These are phyloP conservation scores for Fusarium cyanostomum DNA, from an alignment of 2,329 filamentous ascomycete genomes.

Conservation along the genomic window DNA sequence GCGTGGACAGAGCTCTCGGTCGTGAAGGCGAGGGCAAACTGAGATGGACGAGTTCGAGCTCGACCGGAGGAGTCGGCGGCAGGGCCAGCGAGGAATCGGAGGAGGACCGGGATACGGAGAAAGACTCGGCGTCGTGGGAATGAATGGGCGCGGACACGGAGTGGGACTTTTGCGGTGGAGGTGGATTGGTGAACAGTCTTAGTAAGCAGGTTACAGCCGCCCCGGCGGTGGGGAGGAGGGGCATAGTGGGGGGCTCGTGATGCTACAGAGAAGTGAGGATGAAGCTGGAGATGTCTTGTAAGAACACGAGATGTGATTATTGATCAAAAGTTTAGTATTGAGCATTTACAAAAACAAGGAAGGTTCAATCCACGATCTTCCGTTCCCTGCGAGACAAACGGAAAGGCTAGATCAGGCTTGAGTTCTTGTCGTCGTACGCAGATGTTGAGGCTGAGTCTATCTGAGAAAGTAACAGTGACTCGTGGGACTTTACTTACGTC, in stretches of 20 bases:
- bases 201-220: slow-evolving; percentile 30
- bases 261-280: slow-evolving; percentile 10
- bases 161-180: slow-evolving; percentile 19
- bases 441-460: neutral
- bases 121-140: slow-evolving; percentile 17
- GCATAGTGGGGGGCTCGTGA: slow-evolving; percentile 21
- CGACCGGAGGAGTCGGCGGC: slow-evolving; percentile 13
- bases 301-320: neutral
- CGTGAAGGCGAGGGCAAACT: neutral
- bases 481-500: neutral
- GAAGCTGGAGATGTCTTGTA: slow-evolving; percentile 15
- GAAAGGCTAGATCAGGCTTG: neutral
- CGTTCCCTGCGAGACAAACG: neutral
- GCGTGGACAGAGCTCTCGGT: neutral
- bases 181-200: slow-evolving; percentile 17
- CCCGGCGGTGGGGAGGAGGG: slow-evolving; percentile 24
- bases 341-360: neutral
- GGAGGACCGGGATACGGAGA: slow-evolving; percentile 27
- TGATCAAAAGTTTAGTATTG: neutral
- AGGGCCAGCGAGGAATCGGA: slow-evolving; percentile 17
- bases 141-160: slow-evolving; percentile 10
- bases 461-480: neutral
- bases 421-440: neutral
- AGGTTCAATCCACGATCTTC: neutral
- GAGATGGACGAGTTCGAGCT: slow-evolving; percentile 11